Percentiles rank a stretch among this genome's conserved stretches.
These are phyloP conservation scores for Trichoderma guizhouense DNA, from an alignment of 2,329 filamentous ascomycete species.

Conservation along the genomic window DNA sequence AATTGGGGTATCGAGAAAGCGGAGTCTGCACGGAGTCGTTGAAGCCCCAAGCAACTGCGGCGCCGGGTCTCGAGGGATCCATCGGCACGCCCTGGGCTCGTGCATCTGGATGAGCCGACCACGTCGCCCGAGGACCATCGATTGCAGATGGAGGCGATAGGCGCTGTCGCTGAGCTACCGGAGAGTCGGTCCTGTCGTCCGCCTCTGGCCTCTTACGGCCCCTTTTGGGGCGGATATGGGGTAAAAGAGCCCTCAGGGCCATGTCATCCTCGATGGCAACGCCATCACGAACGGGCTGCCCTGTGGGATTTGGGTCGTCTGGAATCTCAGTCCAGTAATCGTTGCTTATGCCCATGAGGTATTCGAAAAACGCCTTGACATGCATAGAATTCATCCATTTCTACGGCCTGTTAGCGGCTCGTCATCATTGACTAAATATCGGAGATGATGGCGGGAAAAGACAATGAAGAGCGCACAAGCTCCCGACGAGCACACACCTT, in stretches of 20 bases:
- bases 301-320: slow-evolving; percentile 57
- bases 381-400: slow-evolving; percentile 98
- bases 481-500: slow-evolving; percentile 57
- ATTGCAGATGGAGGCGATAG: slow-evolving; percentile 51
- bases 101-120: slow-evolving; percentile 45
- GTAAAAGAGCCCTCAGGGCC: slow-evolving; percentile 77
- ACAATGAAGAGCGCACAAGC: neutral
- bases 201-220: slow-evolving; percentile 63
- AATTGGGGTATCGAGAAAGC: slow-evolving; percentile 69
- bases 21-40: slow-evolving; percentile 59
- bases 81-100: slow-evolving; percentile 33
- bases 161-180: slow-evolving; percentile 58
- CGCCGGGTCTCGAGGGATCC: slow-evolving; percentile 35
- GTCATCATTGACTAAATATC: neutral
- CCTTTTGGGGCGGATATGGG: slow-evolving; percentile 65
- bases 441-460: neutral
- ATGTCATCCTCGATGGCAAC: slow-evolving; percentile 85
- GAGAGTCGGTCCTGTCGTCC: slow-evolving; percentile 45
- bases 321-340: slow-evolving; percentile 78
- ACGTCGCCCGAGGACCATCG: slow-evolving; percentile 36
- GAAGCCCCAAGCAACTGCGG: slow-evolving; percentile 26
- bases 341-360: slow-evolving; percentile 73
- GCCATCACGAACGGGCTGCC: slow-evolving; percentile 69
- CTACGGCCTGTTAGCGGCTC: slow-evolving; percentile 41
- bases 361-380: slow-evolving; percentile 92